A percentile compares a stretch with the other conserved stretches of the same genome.
These are phyloP conservation scores for Irpex sp. DNA, from an alignment of 1,284 basidiomycete species.

Conservation along the genomic window DNA sequence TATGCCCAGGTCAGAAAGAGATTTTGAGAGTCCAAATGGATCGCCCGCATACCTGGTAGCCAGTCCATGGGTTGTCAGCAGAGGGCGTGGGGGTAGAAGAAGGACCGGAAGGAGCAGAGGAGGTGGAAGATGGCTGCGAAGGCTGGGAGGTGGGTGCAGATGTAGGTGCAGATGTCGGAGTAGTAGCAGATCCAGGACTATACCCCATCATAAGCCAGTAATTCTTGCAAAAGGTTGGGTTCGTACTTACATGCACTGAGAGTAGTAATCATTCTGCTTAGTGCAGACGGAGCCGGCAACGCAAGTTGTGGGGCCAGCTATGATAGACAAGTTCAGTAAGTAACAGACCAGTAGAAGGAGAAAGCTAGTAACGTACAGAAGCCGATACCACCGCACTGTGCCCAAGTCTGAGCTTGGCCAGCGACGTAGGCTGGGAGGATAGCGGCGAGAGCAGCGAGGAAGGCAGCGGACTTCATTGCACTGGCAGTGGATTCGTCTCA, in stretches of 20 bases:
- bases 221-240: neutral
- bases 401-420: conserved; percentile 36
- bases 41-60: conserved; percentile 34
- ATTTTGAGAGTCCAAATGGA: neutral
- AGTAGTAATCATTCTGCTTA: conserved; percentile 48
- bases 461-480: conserved; percentile 45
- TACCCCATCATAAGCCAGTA: too few relatives aligned
- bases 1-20: conserved; percentile 16
- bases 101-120: conserved; percentile 21
- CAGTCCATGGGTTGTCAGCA: conserved; percentile 51
- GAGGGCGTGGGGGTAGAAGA: conserved; percentile 29
- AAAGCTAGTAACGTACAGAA: conserved; percentile 38
- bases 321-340: neutral
- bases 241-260: conserved; percentile 48
- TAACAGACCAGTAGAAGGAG: neutral
- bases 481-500: conserved; percentile 14
- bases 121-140: conserved; percentile 15
- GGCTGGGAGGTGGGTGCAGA: conserved; percentile 11
- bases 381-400: conserved; percentile 49
- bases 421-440: conserved; percentile 34
- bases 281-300: conserved; percentile 35
- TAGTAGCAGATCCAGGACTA: conserved; percentile 2
- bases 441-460: conserved; percentile 43
- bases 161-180: conserved; percentile 13
- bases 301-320: conserved; percentile 47